Evolutionary conservation across 441 rosid species (phyloP).

Genomic region (Capsella rubella): DNA sequence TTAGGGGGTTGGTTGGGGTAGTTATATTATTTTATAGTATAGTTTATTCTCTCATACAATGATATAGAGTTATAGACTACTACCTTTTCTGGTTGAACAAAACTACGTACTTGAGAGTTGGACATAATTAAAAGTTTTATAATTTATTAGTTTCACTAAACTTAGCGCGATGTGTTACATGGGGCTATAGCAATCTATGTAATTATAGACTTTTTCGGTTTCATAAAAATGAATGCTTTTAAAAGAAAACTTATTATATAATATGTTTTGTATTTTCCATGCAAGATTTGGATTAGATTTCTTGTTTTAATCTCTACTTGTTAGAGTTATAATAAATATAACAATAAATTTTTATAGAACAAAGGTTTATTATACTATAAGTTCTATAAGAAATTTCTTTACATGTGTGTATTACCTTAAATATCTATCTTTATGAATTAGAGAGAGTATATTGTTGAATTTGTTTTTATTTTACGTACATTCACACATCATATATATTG

Average conservation of each 20-base stretch:
- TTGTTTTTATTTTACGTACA: neutral
- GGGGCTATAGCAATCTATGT: neutral
- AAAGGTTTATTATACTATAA: no score
- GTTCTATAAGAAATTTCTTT: no score
- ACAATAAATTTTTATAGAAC: no score
- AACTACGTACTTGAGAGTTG: conserved; percentile 1
- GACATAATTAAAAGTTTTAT: neutral
- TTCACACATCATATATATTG: neutral
- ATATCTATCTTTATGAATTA: no score
- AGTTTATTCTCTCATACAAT: conserved; percentile 19
- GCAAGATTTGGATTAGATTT: no score
- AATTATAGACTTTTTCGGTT: neutral
- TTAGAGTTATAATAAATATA: no score
- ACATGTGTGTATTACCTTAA: no score
- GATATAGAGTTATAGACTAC: conserved; percentile 3
- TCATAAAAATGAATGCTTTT: no score
- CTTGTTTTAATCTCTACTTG: no score
- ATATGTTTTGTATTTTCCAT: no score
- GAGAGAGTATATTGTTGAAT: neutral
- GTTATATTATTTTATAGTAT: conserved; percentile 16
- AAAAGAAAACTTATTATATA: no score
- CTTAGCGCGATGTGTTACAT: neutral
- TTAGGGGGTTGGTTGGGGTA: conserved; percentile 43
- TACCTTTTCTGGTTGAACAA: conserved; percentile 34
- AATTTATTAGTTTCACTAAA: neutral